These are phyloP conservation scores for Zygoascus biomembranicola DNA, from an alignment of 805 yeast species.

Conservation along the genomic window DNA sequence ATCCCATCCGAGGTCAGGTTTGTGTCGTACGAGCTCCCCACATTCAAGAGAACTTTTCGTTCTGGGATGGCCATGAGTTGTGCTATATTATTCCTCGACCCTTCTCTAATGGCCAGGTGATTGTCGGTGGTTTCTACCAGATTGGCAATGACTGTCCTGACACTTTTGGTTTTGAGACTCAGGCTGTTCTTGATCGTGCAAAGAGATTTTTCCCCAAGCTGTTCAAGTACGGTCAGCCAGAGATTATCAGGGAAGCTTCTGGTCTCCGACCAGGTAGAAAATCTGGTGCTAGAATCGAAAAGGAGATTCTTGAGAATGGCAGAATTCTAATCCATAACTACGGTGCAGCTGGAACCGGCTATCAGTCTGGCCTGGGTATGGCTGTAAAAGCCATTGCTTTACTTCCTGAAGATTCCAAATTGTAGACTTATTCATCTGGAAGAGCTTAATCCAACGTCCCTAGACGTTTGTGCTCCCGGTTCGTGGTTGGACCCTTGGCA, in stretches of 20 bases:
- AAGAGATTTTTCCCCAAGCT: slow-evolving; percentile 40
- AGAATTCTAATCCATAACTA: slow-evolving; percentile 55
- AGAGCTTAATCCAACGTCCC: no score
- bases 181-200: slow-evolving; percentile 54
- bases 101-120: slow-evolving; percentile 51
- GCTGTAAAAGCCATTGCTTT: slow-evolving; percentile 38
- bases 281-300: slow-evolving; percentile 69
- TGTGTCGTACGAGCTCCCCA: slow-evolving; percentile 66
- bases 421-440: not conserved
- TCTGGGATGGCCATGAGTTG: slow-evolving; percentile 36
- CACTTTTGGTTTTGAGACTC: slow-evolving; percentile 48
- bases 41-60: slow-evolving; percentile 45
- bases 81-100: slow-evolving; percentile 73
- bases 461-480: no score
- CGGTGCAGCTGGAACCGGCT: slow-evolving; percentile 75
- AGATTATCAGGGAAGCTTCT: slow-evolving; percentile 56
- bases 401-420: slow-evolving; percentile 2
- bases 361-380: slow-evolving; percentile 63
- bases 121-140: slow-evolving; percentile 71
- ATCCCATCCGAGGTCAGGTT: slow-evolving; percentile 77
- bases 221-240: slow-evolving; percentile 32
- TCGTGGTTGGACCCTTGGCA: no score
- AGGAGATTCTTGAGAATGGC: slow-evolving; percentile 34
- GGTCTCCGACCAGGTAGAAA: slow-evolving; percentile 71
- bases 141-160: slow-evolving; percentile 54